Base-by-base conservation (phyloP, 1,284 basidiomycete species). In the Melampsora occidentalis region DNA sequence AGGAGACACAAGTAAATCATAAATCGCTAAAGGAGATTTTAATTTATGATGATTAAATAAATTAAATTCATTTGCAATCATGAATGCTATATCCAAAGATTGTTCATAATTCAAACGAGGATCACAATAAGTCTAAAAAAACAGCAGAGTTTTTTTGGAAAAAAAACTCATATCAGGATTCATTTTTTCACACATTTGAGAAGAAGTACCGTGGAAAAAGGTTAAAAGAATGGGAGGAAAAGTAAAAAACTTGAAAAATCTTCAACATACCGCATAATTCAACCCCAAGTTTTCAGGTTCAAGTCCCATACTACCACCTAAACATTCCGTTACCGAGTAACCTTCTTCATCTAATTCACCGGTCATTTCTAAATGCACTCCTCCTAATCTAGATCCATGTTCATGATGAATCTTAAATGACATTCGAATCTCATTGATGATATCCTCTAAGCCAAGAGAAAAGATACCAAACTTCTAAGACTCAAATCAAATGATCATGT, bases 301-400 rank as follows among this genome's bases (percentile, higher is more conserved):
- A 28, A 87, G 79, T 78, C 86, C 83, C 86, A 88, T 88, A 49
- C 85, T 86, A 4, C 87, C 87, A 25, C 87, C 87, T 33, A 86
- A 84, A 79, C 87, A 87, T 80, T 88, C 87, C 2, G 87, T 88
- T 78, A 99, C 96, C 79, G 91, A 93, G 84, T 91, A 94, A 1
- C 95, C 95, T 75, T 95, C 90, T 10, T 93, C 91, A 79, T 93
- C 93, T 71, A 97, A 86, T 83, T 99, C 96, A 20, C 95, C 96
- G 0, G 96, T 99, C 82, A 99, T 90, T 84, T 99, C 96, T 59
- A 99, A 88, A 82, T 93, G 94, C 25, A 97, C 91, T n/a, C 96
- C 96, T n/a, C 90, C 91, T 1, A 98, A 86, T 49, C 89, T 87
- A 5, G 92, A 94, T 20, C 85, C 85, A 79, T 87, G 87, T 59